Evolutionary conservation across 768 basidiomycete genomes (phyloP).

Genomic region (Rossbeevera mucosa): DNA sequence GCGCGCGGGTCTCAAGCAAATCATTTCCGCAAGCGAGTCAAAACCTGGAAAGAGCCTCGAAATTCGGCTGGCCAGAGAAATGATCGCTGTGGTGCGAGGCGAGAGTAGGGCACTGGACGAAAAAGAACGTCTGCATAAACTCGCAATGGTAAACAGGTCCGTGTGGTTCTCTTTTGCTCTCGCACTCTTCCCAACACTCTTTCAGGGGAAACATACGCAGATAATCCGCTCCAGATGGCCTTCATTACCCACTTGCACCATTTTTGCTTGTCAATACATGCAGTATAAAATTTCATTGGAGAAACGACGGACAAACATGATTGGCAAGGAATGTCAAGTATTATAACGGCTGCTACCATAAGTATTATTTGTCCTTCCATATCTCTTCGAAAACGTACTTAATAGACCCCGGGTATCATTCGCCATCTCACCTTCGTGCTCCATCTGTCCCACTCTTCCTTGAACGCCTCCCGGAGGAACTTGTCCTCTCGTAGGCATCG

Average conservation of each 20-base stretch:
- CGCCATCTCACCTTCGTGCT: constrained; percentile 6
- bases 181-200: not conserved
- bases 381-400: not conserved
- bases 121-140: constrained; percentile 59
- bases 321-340: not conserved
- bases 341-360: not conserved
- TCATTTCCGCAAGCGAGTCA: constrained; percentile 58
- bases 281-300: not conserved
- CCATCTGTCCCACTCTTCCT: constrained; percentile 14
- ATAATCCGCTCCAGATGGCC: not conserved
- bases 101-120: constrained; percentile 54
- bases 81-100: constrained; percentile 66
- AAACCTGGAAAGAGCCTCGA: constrained; percentile 54
- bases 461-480: constrained; percentile 2
- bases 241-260: not conserved
- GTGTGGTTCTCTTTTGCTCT: constrained; percentile 20
- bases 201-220: constrained; percentile 23
- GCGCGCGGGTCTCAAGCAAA: constrained; percentile 64
- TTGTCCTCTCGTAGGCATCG: constrained; percentile 10
- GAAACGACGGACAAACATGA: not conserved
- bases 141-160: constrained; percentile 76
- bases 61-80: constrained; percentile 73
- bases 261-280: not conserved
- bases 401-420: constrained; percentile 13
- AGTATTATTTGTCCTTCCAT: not conserved